Conservation (phyloP, 352 stramenopile species). For the Globisporangium carolinianum region DNA sequence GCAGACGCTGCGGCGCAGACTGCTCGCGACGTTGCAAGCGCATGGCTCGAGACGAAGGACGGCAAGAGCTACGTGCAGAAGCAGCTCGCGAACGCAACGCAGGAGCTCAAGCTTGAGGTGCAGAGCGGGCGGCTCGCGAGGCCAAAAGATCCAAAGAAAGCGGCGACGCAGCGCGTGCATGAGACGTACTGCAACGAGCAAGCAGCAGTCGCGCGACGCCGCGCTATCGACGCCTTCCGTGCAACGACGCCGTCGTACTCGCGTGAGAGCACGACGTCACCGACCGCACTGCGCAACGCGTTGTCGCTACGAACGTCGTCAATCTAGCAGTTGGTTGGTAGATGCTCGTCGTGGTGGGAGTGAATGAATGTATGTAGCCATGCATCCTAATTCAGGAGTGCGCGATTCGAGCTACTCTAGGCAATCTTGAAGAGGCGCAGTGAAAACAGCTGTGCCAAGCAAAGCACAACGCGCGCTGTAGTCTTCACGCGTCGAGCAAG, state of each 20-base stretch:
- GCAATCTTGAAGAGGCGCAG: no score
- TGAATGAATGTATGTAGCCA: no score
- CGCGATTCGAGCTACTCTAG: no score
- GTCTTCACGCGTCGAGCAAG: background rate
- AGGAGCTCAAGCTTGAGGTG: conserved; percentile 46
- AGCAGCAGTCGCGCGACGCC: conserved; percentile 2
- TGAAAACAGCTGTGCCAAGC: no score
- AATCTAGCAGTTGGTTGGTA: no score
- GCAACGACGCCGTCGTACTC: conserved; percentile 5
- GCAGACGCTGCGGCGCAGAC: conserved; percentile 13
- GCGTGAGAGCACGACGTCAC: conserved; percentile 1
- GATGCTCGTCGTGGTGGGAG: no score
- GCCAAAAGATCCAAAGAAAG: conserved; percentile 11
- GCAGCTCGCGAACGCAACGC: conserved; percentile 26
- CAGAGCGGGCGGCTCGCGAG: conserved; percentile 40
- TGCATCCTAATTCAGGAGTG: no score
- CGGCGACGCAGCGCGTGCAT: conserved; percentile 4
- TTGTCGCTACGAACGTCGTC: background rate
- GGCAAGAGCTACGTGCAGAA: conserved; percentile 59
- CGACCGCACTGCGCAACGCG: background rate
- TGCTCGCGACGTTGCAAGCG: conserved; percentile 16
- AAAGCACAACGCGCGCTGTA: no score
- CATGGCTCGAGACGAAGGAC: conserved; percentile 66
- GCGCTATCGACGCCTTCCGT: conserved; percentile 6
- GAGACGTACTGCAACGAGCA: conserved; percentile 5